Percentiles rank a stretch among this genome's conserved stretches.
These are phyloP conservation scores for Hypoxylon sp. DNA, from an alignment of 2,329 filamentous ascomycete genomes.

Conservation along the genomic window DNA sequence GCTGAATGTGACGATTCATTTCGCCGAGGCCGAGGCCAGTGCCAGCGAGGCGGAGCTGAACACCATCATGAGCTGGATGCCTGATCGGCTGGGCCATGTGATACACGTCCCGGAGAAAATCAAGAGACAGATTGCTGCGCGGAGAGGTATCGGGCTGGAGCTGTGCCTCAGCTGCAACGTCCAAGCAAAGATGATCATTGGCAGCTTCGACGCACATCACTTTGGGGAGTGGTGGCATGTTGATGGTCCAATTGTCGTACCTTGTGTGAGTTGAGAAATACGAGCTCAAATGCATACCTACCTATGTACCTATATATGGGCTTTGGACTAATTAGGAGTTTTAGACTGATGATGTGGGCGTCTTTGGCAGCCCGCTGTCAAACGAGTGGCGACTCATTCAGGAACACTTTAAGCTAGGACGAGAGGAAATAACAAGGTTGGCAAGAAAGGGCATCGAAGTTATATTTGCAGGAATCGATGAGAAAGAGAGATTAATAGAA, in stretches of 20 bases:
- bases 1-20: slow-evolving; percentile 80
- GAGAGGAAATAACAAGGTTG: slow-evolving; percentile 64
- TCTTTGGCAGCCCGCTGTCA: slow-evolving; percentile 82
- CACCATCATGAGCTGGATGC: slow-evolving; percentile 74
- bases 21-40: slow-evolving; percentile 77
- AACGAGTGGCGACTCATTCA: slow-evolving; percentile 83
- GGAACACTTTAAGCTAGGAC: slow-evolving; percentile 74
- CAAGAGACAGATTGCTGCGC: slow-evolving; percentile 66
- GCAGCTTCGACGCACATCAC: slow-evolving; percentile 78
- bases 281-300: neutral
- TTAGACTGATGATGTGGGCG: slow-evolving; percentile 86
- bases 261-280: slow-evolving; percentile 72
- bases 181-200: slow-evolving; percentile 78
- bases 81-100: slow-evolving; percentile 81
- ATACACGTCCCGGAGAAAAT: slow-evolving; percentile 77
- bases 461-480: slow-evolving; percentile 76
- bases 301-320: neutral
- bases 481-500: slow-evolving; percentile 69
- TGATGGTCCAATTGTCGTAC: slow-evolving; percentile 71
- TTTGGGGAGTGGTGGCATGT: slow-evolving; percentile 79
- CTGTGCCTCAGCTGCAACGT: slow-evolving; percentile 87
- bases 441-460: slow-evolving; percentile 73
- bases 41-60: slow-evolving; percentile 72
- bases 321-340: slow-evolving; percentile 11
- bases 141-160: slow-evolving; percentile 75